Conservation (phyloP, 257 asterid genomes). For the Gentiana dahurica region DNA sequence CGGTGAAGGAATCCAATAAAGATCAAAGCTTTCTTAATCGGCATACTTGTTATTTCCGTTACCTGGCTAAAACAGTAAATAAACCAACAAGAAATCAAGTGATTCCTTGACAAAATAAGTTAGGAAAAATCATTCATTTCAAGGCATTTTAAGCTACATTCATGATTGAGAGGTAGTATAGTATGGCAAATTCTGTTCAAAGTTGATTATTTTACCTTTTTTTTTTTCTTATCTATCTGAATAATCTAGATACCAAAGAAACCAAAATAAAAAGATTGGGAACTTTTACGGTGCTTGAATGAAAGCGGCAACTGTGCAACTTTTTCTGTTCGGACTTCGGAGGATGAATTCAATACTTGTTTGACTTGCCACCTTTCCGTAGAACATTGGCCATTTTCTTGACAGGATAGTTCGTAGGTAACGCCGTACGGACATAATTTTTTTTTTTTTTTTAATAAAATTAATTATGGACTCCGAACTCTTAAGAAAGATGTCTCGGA, state of each 20-base stretch:
- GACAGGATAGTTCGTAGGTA: no score
- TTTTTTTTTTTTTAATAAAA: no score
- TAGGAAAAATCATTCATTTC: conserved; percentile 27
- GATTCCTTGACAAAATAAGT: conserved; percentile 45
- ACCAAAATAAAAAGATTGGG: conserved; percentile 25
- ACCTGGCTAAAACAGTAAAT: conserved; percentile 14
- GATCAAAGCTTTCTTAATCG: conserved; percentile 7
- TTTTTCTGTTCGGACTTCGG: conserved; percentile 18
- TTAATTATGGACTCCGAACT: no score
- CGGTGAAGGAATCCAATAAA: conserved; percentile 4
- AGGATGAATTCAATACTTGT: conserved; percentile 7
- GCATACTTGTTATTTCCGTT: conserved; percentile 43
- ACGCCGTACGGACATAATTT: no score
- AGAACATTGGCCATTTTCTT: no score
- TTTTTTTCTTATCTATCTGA: conserved; percentile 19
- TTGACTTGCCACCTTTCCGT: no score
- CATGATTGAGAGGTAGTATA: conserved; percentile 18
- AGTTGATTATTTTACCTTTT: conserved; percentile 6
- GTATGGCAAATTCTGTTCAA: conserved; percentile 5
- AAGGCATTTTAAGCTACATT: conserved; percentile 22
- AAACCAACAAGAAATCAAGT: conserved; percentile 27
- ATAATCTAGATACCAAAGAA: conserved; percentile 29
- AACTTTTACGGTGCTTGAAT: conserved; percentile 44
- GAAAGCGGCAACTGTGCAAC: conserved; percentile 20
- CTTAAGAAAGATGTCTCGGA: no score